Evolutionary conservation across 192 early-diverging fungal genomes (phyloP), one percentile per base, ranked within the genome.

Genomic region (Entophlyctis luteolus): DNA sequence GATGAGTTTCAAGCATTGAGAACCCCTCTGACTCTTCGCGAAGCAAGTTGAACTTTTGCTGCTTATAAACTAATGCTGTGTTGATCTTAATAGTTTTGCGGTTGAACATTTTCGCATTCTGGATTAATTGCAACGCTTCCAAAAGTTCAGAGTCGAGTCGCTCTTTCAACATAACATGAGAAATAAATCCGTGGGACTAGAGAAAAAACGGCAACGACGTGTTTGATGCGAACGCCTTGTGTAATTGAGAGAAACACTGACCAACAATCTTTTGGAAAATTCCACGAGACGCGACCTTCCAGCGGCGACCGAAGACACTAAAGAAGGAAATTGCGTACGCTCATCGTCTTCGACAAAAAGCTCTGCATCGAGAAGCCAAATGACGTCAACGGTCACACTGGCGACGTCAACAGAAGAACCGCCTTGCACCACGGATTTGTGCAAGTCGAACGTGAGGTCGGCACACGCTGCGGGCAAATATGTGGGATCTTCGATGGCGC

Each of bases 11-110:
- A 22, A 93, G 73, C 54, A 89, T 90, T 3, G 91, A 80, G 68
- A 87, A 94, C 1, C 92, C 92, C 57, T 90, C 90, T 29, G 76
- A 78, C 68, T 92, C 89, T 75, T 94, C 92, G 27, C 89, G 80
- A 39, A 89, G 48, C 3, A 94, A 71, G 55, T 94, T 94, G 80
- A 82, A 93, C 65, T 92, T 93, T 57, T 87, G 80, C 65, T 94
- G 92, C 49, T 87, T 87, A 68, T 91, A 92, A 12, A 75, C 53
- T 37, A 77, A 68, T 2, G 70, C 48, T 12, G 88, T 89, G 55
- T 84, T 81, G 62, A 79, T 68, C 12, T 86, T 79, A 32, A 87
- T 72, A 47, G 72, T 59, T 12, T 78, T 81, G 36, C 78, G 78
- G 28, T 48, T 56, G 22, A 81, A 74, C 34, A 59, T 16, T 4